Evolutionary conservation across 257 asterid genomes (phyloP), one percentile per base, ranked within the genome.

Genomic region (Oldenlandia corymbosa): DNA sequence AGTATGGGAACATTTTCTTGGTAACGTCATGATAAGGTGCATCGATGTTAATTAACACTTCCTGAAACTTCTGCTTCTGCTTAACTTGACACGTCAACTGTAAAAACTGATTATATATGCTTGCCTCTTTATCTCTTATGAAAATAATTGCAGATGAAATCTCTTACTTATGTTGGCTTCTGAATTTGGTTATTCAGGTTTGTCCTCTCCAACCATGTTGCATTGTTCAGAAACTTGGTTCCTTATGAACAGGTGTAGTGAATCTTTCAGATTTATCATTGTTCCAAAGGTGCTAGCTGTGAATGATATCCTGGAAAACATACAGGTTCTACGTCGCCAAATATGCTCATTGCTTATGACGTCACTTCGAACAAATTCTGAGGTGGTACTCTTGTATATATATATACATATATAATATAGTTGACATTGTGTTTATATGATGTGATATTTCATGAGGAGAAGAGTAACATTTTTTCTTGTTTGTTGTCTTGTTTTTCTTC

Each of bases 341-440:
- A 83, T 90, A 73, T 93, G 97, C 77, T 93, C 99, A 69, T 94
- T 93, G 70, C 95, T 93, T 66, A 93, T 93, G 99, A 93, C 97
- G 53, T 93, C 99, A 59, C 95, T 93, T 54, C 96, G 99, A 50
- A 90, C 94, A 10, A 91, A 93, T 69, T 81, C 99, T 48, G 99
- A 93, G 99, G 99, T 93, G 69, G 64, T 58, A n/a, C n/a, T n/a
- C n/a, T n/a, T n/a, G n/a, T n/a, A n/a, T n/a, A n/a, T n/a, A n/a
- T n/a, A n/a, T n/a, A n/a, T n/a, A n/a, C n/a, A n/a, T n/a, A n/a
- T n/a, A n/a, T n/a, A n/a, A n/a, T n/a, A n/a, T n/a, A n/a, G n/a
- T 58, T 49, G 62, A 53, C 56, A 21, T 34, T 32, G 41, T 49
- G 58, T 52, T 12, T 59, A 37, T 51, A 59, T 36, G 36, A 11